Evolutionary conservation across 441 rosid species (phyloP), one percentile per base, ranked within the genome.

Genomic region (Croton laevigatus): DNA sequence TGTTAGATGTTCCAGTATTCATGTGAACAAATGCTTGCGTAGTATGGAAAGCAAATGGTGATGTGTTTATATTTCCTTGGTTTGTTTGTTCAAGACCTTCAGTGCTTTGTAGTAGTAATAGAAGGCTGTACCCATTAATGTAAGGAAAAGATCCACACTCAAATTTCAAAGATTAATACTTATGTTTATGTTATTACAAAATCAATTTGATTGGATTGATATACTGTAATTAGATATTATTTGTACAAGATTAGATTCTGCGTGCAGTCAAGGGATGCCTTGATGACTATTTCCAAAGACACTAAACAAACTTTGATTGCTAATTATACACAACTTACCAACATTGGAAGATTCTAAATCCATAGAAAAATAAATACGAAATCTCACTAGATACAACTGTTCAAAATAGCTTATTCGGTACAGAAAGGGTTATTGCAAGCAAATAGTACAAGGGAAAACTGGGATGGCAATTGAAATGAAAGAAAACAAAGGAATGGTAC

Each of bases 91-190:
- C 8, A 65, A 71, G 38, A 66, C 80, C 62, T 58, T 53, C 72
- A 64, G 71, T 70, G 72, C 59, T 76, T 61, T 60, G 78, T 66
- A 63, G 27, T 62, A 66, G 69, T 74, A 59, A 57, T 51, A 22
- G 48, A 76, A 78, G 70, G 70, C 48, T 78, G 79, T 80, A 76
- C 48, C 46, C 68, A 72, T 70, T 51, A 59, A 66, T 76, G 76
- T 71, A 76, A 80, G 77, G 57, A 72, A 75, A 44, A 51, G 62
- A 45, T 52, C 65, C 51, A 54, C 68, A 73, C 65, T 51, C 73
- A 77, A 66, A 70, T 74, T 69, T 71, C 68, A 64, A 55, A 72
- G 62, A 63, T 60, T 63, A 63, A 44, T 11, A 12, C 14, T 0
- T 63, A 12, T 66, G 61, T 73, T 65, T 61, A 61, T 57, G 22